Percentiles rank a stretch among this genome's conserved stretches.
phyloP scores from a whole-genome alignment of 75 land plant genomes.

The Chamaecyparis obtusa region DNA sequence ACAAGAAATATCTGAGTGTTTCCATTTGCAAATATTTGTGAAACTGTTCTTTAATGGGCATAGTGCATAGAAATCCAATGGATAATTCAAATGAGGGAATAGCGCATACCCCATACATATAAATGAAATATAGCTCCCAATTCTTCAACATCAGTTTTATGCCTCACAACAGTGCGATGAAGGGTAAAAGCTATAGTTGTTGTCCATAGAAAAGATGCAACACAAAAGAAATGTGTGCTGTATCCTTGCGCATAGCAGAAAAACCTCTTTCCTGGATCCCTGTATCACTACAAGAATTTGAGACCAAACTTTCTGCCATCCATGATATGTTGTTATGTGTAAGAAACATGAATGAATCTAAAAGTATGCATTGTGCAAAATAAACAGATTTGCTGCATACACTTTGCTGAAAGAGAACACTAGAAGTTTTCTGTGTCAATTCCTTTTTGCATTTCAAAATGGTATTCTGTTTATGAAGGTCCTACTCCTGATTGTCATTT shows the following conservation, averaged over 20 bases:
- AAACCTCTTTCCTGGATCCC: conserved; percentile 82
- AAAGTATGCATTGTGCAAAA: background rate
- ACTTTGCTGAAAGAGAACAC: background rate
- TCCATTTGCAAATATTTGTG: background rate
- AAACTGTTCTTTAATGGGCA: background rate
- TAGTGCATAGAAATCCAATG: background rate
- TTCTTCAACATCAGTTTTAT: conserved; percentile 96
- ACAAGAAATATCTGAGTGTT: background rate
- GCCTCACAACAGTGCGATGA: conserved; percentile 92
- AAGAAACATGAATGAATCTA: background rate
- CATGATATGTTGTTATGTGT: background rate
- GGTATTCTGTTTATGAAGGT: background rate
- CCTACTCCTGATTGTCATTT: background rate
- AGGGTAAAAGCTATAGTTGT: conserved; percentile 95
- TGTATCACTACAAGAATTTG: conserved; percentile 26
- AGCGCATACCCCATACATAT: conserved; percentile 92
- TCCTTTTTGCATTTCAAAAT: background rate
- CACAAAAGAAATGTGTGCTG: conserved; percentile 91
- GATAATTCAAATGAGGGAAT: background rate
- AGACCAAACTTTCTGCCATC: background rate
- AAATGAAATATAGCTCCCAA: conserved; percentile 82
- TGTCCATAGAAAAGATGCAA: conserved; percentile 97
- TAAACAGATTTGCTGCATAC: conserved; percentile 3
- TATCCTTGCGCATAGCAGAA: conserved; percentile 89
- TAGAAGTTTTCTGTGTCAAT: background rate